Percentiles rank a stretch among this genome's conserved stretches.
Evolutionary conservation across 345 rosid genomes (phyloP).

Genomic region (Arabidopsis suecica): DNA sequence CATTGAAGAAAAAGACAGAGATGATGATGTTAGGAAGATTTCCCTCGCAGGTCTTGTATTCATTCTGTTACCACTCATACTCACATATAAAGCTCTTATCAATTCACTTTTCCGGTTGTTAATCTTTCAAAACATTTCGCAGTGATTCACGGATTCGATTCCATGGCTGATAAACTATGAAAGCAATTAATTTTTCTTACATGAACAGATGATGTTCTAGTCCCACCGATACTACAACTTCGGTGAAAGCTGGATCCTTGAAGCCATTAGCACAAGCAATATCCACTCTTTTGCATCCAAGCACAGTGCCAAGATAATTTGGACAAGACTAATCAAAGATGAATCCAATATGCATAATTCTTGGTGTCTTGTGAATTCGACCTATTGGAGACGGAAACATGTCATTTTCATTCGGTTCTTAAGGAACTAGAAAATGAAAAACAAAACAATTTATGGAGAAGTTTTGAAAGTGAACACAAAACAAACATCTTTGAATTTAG

Average conservation of each 20-base stretch:
- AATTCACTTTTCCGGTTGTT: neutral
- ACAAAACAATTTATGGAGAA: constrained; percentile 20
- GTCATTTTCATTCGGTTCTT: neutral
- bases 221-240: neutral
- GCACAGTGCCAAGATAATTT: neutral
- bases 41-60: constrained; percentile 16
- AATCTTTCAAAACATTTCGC: neutral
- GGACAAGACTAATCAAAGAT: neutral
- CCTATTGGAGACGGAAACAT: neutral
- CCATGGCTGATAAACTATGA: neutral
- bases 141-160: neutral
- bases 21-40: constrained; percentile 38
- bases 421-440: neutral
- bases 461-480: neutral
- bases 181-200: neutral
- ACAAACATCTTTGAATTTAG: constrained; percentile 34
- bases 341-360: neutral
- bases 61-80: constrained; percentile 14
- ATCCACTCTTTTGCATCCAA: constrained; percentile 1
- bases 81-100: neutral
- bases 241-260: constrained; percentile 5
- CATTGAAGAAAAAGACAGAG: constrained; percentile 36
- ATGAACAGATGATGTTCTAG: neutral
- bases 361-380: neutral
- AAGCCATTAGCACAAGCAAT: neutral